Evolutionary conservation across 352 stramenopile genomes (phyloP), one percentile per base, ranked within the genome.

Genomic region (Vaucheria bursata): DNA sequence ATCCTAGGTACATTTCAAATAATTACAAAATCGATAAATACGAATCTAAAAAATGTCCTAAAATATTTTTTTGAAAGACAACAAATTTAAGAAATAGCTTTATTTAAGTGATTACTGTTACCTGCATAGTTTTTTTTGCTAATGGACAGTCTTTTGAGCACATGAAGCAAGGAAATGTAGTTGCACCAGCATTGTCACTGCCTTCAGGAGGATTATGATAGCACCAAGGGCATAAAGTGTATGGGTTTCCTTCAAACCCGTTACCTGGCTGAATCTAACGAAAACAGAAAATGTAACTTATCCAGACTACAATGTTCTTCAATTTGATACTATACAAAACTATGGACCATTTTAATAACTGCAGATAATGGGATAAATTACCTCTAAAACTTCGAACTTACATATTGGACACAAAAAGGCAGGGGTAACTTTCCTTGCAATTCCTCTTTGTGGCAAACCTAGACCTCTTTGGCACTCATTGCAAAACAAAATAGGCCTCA

Each of bases 111-210:
- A n/a, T n/a, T n/a, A 59, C 45, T 18, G 12, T 59, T 25, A 59
- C 45, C 45, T 12, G 25, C 12, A 12, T 25, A 25, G 45, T 59
- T 25, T 59, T 59, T 25, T 59, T 59, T n/a, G 75, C 75, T 34
- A 80, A 70, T 36, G 75, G 75, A 64, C 76, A 87, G 71, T 92
- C 89, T 52, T 93, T 85, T 29, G 72, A 80, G 35, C 76, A 85
- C 79, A 85, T 53, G 39, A 84, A 85, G 76, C 76, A 81, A 33
- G 36, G 45, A 31, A 81, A 78, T 34, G 33, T 74, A 18, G 29
- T 33, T 29, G 66, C 64, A 32, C 70, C 68, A 5, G 65, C 69
- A 18, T 71, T 71, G 34, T 71, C 76, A 74, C 74, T 50, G 7
- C 7, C 76, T 64, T 69, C 5, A 5, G 76, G 76, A 4, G 75